Evolutionary conservation across 805 yeast genomes (phyloP).

Genomic region (Suhomyces xylopsoci): DNA sequence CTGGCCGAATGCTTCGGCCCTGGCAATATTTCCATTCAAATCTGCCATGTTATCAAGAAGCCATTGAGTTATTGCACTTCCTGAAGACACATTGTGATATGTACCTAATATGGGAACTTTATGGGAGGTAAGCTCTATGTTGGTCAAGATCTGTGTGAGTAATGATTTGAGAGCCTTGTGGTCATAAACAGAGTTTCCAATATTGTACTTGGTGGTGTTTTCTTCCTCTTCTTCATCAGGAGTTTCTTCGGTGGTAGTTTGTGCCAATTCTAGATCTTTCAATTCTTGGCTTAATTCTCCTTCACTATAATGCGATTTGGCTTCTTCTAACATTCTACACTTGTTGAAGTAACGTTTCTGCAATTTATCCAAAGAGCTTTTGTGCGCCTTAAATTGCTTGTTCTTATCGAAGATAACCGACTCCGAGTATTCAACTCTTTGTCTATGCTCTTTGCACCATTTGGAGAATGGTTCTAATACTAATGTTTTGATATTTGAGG

Average conservation of each 20-base stretch:
- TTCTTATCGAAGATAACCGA: constrained; percentile 49
- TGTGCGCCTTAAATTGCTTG: constrained; percentile 48
- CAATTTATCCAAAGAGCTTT: constrained; percentile 48
- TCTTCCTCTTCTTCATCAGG: constrained; percentile 18
- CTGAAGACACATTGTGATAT: constrained; percentile 59
- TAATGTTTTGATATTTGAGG: constrained; percentile 54
- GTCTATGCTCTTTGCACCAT: constrained; percentile 74
- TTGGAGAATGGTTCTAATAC: constrained; percentile 68
- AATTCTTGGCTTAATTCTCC: constrained; percentile 39
- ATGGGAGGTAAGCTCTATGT: constrained; percentile 51
- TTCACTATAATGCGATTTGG: constrained; percentile 46
- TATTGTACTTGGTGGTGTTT: constrained; percentile 17
- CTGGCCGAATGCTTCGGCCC: constrained; percentile 74
- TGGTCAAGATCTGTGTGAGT: constrained; percentile 33
- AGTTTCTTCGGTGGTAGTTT: constrained; percentile 6
- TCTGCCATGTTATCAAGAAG: constrained; percentile 44
- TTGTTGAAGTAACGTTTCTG: constrained; percentile 74
- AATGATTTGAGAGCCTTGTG: constrained; percentile 32
- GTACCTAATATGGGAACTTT: constrained; percentile 70
- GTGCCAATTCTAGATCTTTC: constrained; percentile 17
- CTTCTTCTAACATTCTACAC: constrained; percentile 70
- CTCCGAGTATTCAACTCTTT: constrained; percentile 61
- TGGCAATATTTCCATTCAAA: constrained; percentile 46
- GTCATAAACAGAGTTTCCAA: constrained; percentile 33
- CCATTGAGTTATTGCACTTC: constrained; percentile 61